Evolutionary conservation across 208 protist species (phyloP), one percentile per base, ranked within the genome.

Genomic region (Acanthamoeba royreba): DNA sequence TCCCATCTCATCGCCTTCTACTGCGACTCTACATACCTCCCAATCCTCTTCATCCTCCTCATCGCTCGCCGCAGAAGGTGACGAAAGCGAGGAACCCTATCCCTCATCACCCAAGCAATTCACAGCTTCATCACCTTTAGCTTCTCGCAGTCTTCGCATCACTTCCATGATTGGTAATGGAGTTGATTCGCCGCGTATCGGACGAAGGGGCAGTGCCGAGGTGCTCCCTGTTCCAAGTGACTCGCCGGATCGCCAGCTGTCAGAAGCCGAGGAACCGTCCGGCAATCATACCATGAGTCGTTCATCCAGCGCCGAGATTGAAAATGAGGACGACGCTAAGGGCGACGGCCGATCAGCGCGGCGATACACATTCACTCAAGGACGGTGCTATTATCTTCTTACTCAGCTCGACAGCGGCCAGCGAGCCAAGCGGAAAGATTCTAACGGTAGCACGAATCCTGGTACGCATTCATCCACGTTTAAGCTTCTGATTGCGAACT

Each of bases 271-370:
- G n/a, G n/a, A n/a, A n/a, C n/a, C n/a, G n/a, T n/a, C n/a, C n/a
- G n/a, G n/a, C n/a, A n/a, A n/a, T n/a, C n/a, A n/a, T n/a, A n/a
- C n/a, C n/a, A n/a, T n/a, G n/a, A n/a, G n/a, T n/a, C n/a, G n/a
- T n/a, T n/a, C n/a, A n/a, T n/a, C n/a, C n/a, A n/a, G n/a, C n/a
- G n/a, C n/a, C n/a, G n/a, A n/a, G n/a, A n/a, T n/a, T n/a, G n/a
- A n/a, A n/a, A 25, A 66, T 25, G 63, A 4, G 11, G 63, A 43
- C 35, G 63, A n/a, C n/a, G 3, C 38, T n/a, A 13, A 2, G 38
- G 83, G 83, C n/a, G 83, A 90, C 28, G 83, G 83, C 38, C 83
- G 38, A 11, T 90, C 47, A 42, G 53, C 38, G 83, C 46, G 83
- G 17, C 40, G 35, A 35, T 90, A 90, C 25, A 35, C 83, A 15